A percentile compares a stretch with the other conserved stretches of the same genome.
These are phyloP conservation scores for Trichosanthes cucumerina DNA, from an alignment of 306 rosid species.

Conservation along the genomic window DNA sequence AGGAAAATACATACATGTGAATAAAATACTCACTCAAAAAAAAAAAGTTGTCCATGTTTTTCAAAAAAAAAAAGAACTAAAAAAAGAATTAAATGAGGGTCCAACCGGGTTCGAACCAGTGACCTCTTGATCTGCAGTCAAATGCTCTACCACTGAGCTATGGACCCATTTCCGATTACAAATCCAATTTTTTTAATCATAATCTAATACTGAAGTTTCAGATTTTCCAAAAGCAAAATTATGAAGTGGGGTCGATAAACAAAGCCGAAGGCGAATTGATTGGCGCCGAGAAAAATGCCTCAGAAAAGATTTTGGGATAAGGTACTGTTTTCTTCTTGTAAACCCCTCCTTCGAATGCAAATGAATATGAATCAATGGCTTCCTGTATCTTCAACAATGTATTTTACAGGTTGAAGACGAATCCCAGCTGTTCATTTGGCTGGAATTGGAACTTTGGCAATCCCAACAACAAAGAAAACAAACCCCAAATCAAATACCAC, in stretches of 20 bases:
- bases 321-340: conserved; percentile 1
- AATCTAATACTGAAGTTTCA: neutral
- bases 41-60: no score
- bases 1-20: neutral
- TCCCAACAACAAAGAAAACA: conserved; percentile 20
- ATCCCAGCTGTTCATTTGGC: conserved; percentile 48
- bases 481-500: conserved; percentile 51
- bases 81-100: neutral
- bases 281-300: neutral
- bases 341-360: neutral
- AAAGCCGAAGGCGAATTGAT: neutral
- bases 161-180: neutral
- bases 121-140: conserved; percentile 7
- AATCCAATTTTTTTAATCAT: neutral
- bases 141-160: conserved; percentile 8
- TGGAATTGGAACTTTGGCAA: conserved; percentile 42
- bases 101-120: conserved; percentile 8
- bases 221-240: neutral
- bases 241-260: neutral
- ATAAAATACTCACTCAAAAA: no score
- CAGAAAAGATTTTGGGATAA: conserved; percentile 18
- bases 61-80: no score
- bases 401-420: conserved; percentile 25
- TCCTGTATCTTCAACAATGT: conserved; percentile 31
- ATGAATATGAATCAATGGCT: conserved; percentile 35